phyloP scores from a whole-genome alignment of 345 rosid genomes.

The Populus davidiana region DNA sequence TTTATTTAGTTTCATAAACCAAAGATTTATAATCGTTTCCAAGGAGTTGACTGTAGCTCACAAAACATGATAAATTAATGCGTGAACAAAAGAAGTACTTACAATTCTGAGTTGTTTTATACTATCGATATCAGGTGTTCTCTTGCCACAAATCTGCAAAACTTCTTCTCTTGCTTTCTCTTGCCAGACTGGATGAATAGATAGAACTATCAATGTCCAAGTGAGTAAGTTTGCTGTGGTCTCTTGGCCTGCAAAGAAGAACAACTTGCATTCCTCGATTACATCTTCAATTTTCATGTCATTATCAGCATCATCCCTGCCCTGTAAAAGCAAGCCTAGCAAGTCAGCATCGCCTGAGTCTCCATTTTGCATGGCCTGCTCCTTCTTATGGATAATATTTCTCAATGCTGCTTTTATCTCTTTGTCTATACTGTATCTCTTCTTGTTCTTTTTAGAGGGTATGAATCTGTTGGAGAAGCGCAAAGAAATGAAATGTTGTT shows the following conservation, averaged over 20 bases:
- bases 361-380: slow-evolving; percentile 28
- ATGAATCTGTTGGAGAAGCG: slow-evolving; percentile 27
- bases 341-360: slow-evolving; percentile 32
- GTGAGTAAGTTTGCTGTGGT: slow-evolving; percentile 48
- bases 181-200: slow-evolving; percentile 61
- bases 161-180: slow-evolving; percentile 53
- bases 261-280: slow-evolving; percentile 52
- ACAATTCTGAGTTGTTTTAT: slow-evolving; percentile 35
- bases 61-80: too few species aligned
- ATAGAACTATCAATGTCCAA: slow-evolving; percentile 46
- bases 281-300: slow-evolving; percentile 44
- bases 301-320: slow-evolving; percentile 15
- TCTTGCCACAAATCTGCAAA: slow-evolving; percentile 29
- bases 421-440: slow-evolving; percentile 33
- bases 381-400: slow-evolving; percentile 28
- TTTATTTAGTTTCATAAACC: too few species aligned
- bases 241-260: slow-evolving; percentile 60
- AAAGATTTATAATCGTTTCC: too few species aligned
- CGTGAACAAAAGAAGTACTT: slow-evolving; percentile 7
- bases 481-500: too few species aligned
- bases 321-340: slow-evolving; percentile 41
- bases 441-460: slow-evolving; percentile 51
- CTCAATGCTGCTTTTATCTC: slow-evolving; percentile 35
- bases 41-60: too few species aligned
- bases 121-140: slow-evolving; percentile 24